Conservation (phyloP, 768 basidiomycete species). For the Rhodosporidiobolus odoratus region DNA sequence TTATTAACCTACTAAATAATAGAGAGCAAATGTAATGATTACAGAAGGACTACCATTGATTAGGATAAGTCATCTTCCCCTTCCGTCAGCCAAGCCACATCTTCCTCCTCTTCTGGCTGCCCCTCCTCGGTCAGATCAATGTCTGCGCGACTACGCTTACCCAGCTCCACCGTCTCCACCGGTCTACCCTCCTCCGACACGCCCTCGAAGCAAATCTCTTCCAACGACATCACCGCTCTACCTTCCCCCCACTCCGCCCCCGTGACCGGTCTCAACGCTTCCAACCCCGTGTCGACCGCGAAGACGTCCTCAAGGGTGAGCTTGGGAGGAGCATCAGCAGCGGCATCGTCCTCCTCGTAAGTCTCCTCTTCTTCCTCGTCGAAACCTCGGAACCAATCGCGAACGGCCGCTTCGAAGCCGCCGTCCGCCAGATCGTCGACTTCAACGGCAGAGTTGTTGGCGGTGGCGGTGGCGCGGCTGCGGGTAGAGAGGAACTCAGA, state of each 20-base stretch:
- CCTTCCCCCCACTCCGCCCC: too few relatives aligned
- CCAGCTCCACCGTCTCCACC: too few relatives aligned
- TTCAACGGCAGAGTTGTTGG: slow-evolving; percentile 43
- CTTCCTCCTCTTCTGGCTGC: background rate
- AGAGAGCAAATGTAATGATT: too few relatives aligned
- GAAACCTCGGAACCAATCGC: slow-evolving; percentile 53
- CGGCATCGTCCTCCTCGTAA: slow-evolving; percentile 7
- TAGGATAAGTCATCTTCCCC: too few relatives aligned
- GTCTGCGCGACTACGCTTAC: too few relatives aligned
- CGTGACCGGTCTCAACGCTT: too few relatives aligned
- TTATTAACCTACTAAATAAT: too few relatives aligned
- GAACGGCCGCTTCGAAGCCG: slow-evolving; percentile 3
- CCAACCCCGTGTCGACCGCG: slow-evolving; percentile 43
- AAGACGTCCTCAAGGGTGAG: too few relatives aligned
- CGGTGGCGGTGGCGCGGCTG: too few relatives aligned
- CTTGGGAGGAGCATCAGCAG: slow-evolving; percentile 43
- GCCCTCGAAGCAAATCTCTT: too few relatives aligned
- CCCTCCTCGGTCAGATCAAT: background rate
- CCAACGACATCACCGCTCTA: too few relatives aligned
- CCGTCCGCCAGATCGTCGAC: slow-evolving; percentile 55
- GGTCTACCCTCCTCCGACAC: too few relatives aligned
- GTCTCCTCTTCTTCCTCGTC: slow-evolving; percentile 17
- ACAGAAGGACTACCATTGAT: background rate
- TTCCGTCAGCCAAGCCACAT: background rate
- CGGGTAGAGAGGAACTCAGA: background rate